Base-by-base conservation (phyloP, 176 grass and related monocot species). In the Carex cristatella region DNA sequence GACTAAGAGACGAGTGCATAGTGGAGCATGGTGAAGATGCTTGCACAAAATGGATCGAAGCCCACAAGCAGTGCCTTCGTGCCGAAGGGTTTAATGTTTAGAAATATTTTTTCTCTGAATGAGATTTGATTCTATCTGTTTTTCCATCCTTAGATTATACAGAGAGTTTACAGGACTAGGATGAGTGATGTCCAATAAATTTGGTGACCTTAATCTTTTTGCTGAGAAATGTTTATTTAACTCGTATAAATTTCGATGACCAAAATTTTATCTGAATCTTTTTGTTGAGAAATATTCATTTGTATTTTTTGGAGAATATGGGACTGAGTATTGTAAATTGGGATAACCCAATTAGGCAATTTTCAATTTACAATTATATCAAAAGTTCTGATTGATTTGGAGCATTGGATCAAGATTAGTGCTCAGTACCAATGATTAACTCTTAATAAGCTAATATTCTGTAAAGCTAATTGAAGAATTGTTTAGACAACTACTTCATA, bases 31-130 rank as follows among this genome's bases (percentile, higher is more conserved):
- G 95, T 0, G 95, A 97, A 84, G 89, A 78, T 8, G 84, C 92
- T 19, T 97, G 95, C 5, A 86, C 77, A 5, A 97, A 97, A 69
- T 90, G 88, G 89, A 97, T 94, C 3, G 85, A 97, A 88, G 94
- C 94, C 2, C 93, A 98, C 65, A 87, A 89, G 27, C 72, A 55
- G 27, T 95, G 91, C 83, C 91, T 98, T 42, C 93, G 88, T 19
- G 88, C 87, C 10, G 93, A 95, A 80, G 96, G 96, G 11, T 98
- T 95, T 54, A 98, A 94, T 27, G 92, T 97, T 67, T 97, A 78
- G 74, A 70, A 10, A 51, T 2, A 88, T 91, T 59, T 83, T 83
- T 79, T 28, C 81, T 56, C 10, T 94, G 94, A 87, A 57, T 94
- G 79, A 90, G 90, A 67, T 87, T 61, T 65, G 13, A 63, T 62